A percentile compares a stretch with the other conserved stretches of the same genome.
phyloP scores from a whole-genome alignment of 257 asterid genomes.

The Ligustrum vulgare region DNA sequence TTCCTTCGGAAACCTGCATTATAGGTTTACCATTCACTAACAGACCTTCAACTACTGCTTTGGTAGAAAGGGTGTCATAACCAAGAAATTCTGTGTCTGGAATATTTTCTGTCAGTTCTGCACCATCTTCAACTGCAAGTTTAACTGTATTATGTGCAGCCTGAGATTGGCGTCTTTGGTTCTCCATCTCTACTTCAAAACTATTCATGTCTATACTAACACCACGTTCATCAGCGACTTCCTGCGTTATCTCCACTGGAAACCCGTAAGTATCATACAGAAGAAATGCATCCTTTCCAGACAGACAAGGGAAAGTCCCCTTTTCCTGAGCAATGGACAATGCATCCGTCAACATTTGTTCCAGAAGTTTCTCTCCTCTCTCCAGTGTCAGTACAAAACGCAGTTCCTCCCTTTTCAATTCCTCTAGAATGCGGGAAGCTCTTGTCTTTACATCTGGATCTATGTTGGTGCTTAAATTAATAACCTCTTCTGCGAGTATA shows the following conservation, averaged over 20 bases:
- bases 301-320: slow-evolving; percentile 57
- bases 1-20: slow-evolving; percentile 70
- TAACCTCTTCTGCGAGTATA: slow-evolving; percentile 68
- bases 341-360: slow-evolving; percentile 66
- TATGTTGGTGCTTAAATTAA: slow-evolving; percentile 61
- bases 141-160: slow-evolving; percentile 91
- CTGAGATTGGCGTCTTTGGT: slow-evolving; percentile 88
- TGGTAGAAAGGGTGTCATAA: slow-evolving; percentile 58
- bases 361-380: slow-evolving; percentile 93
- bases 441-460: slow-evolving; percentile 67
- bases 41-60: slow-evolving; percentile 76
- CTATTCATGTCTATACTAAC: slow-evolving; percentile 70
- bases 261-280: slow-evolving; percentile 90
- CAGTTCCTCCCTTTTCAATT: slow-evolving; percentile 78
- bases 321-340: slow-evolving; percentile 39
- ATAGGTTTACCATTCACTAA: slow-evolving; percentile 73
- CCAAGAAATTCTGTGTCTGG: slow-evolving; percentile 87
- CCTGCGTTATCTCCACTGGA: slow-evolving; percentile 91
- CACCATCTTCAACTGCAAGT: slow-evolving; percentile 74
- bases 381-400: slow-evolving; percentile 84
- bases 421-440: slow-evolving; percentile 67
- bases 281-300: slow-evolving; percentile 84
- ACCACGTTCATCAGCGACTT: slow-evolving; percentile 85
- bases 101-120: slow-evolving; percentile 58
- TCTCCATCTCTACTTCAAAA: slow-evolving; percentile 81